These are phyloP conservation scores for Stagonosporopsis tanaceti DNA, from an alignment of 2,329 filamentous ascomycete genomes.

Conservation along the genomic window DNA sequence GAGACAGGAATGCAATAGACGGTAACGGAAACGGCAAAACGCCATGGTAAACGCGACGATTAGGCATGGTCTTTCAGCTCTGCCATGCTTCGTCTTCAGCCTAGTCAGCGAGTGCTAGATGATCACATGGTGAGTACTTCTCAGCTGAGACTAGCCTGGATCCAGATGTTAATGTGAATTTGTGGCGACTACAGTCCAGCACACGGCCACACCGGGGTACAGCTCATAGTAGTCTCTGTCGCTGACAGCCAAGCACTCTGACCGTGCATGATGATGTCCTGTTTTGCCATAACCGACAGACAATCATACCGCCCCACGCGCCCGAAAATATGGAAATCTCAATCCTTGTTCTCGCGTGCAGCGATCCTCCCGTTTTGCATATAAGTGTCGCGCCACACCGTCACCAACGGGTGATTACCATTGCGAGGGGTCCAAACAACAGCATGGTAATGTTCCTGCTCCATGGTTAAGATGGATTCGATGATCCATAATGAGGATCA, in stretches of 20 bases:
- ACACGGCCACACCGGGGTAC: not conserved
- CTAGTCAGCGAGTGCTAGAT: not conserved
- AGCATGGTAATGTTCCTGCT: not conserved
- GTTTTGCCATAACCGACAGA: not conserved
- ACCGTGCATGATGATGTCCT: constrained; percentile 4
- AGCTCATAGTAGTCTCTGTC: not conserved
- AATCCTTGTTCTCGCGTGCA: constrained; percentile 6
- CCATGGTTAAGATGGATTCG: not conserved
- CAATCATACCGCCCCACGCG: not conserved
- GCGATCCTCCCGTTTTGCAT: constrained; percentile 12
- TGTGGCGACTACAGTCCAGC: not conserved
- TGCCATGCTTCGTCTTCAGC: constrained; percentile 8
- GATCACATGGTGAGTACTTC: constrained; percentile 3
- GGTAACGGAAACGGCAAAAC: constrained; percentile 6
- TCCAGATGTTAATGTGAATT: not conserved
- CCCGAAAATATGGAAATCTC: not conserved
- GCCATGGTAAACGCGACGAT: constrained; percentile 1
- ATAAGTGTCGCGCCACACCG: constrained; percentile 6
- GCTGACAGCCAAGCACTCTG: not conserved
- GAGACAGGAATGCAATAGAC: constrained; percentile 11
- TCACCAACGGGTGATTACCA: not conserved
- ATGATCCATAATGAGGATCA: no score
- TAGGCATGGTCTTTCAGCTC: constrained; percentile 3
- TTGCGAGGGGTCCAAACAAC: not conserved
- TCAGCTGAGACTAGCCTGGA: constrained; percentile 2